Evolutionary conservation across 106 monocot genomes (phyloP).

Genomic region (Dendrobium chrysotoxum): DNA sequence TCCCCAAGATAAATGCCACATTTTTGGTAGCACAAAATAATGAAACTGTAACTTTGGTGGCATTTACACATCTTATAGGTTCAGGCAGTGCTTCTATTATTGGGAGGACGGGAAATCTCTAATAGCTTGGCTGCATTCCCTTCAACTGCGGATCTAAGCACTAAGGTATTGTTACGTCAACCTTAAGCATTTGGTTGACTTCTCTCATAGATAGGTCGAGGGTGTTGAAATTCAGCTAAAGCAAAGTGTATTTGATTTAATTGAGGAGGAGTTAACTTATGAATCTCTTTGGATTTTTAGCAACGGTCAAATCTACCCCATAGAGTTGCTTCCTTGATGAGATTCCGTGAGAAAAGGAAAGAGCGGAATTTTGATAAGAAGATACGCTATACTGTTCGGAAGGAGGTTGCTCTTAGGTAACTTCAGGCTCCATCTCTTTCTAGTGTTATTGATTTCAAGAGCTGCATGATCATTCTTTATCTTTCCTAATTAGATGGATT

Average conservation of each 20-base stretch:
- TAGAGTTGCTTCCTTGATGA: conserved; percentile 88
- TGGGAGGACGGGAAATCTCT: conserved; percentile 77
- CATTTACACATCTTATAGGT: conserved; percentile 29
- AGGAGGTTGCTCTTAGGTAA: conserved; percentile 92
- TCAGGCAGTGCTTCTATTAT: conserved; percentile 82
- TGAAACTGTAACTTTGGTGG: background rate
- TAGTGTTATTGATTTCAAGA: background rate
- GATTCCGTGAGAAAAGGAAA: conserved; percentile 95
- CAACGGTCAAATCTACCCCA: conserved; percentile 76
- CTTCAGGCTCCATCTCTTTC: background rate
- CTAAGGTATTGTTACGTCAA: conserved; percentile 26
- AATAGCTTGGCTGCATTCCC: conserved; percentile 24
- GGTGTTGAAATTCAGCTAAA: background rate
- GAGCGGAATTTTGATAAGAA: conserved; percentile 97
- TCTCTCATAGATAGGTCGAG: too few relatives aligned
- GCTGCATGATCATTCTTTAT: background rate
- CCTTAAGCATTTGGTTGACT: background rate
- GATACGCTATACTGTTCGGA: conserved; percentile 77
- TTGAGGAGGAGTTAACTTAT: background rate
- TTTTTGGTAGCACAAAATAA: background rate
- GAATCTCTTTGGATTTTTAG: background rate
- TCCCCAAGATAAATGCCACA: background rate
- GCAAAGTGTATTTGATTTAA: background rate
- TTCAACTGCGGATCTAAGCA: conserved; percentile 53
- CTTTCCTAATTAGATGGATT: background rate